Evolutionary conservation across 441 rosid species (phyloP).

Genomic region (Pelargonium australe): DNA sequence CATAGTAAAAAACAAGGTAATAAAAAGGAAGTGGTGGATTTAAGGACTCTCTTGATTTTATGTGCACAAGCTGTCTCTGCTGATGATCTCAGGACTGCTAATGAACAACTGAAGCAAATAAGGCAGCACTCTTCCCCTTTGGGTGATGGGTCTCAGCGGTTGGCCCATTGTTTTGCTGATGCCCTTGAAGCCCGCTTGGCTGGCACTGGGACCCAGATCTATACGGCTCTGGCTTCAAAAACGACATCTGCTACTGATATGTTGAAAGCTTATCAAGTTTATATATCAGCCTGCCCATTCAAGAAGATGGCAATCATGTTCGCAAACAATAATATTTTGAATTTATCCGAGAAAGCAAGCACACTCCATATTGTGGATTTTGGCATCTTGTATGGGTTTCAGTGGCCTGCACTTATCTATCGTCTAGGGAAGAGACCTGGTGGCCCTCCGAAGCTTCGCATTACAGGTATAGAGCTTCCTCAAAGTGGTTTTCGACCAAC

Average conservation of each 20-base stretch:
- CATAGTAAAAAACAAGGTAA: conserved; percentile 24
- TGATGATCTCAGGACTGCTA: conserved; percentile 24
- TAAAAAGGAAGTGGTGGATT: conserved; percentile 30
- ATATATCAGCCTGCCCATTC: conserved; percentile 33
- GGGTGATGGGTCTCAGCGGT: conserved; percentile 29
- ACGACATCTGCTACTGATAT: conserved; percentile 17
- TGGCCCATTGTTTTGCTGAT: conserved; percentile 28
- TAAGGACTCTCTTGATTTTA: conserved; percentile 38
- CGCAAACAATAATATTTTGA: conserved; percentile 31
- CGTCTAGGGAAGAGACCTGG: conserved; percentile 33
- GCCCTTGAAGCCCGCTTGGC: conserved; percentile 30
- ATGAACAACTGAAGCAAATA: conserved; percentile 25
- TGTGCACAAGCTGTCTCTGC: conserved; percentile 47
- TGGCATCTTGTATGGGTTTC: conserved; percentile 43
- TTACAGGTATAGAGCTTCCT: conserved; percentile 54
- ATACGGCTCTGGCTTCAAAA: conserved; percentile 9
- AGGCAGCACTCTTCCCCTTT: conserved; percentile 24
- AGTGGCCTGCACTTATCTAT: conserved; percentile 46
- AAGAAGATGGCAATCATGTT: conserved; percentile 32
- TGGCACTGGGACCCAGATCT: conserved; percentile 18
- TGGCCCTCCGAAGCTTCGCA: conserved; percentile 37
- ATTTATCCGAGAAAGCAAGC: conserved; percentile 18
- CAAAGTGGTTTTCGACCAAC: conserved; percentile 51
- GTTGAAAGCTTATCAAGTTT: conserved; percentile 23
- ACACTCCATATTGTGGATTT: conserved; percentile 42